Evolutionary conservation across 805 yeast species (phyloP).

Genomic region (Tetrapisispora pingtungensis): DNA sequence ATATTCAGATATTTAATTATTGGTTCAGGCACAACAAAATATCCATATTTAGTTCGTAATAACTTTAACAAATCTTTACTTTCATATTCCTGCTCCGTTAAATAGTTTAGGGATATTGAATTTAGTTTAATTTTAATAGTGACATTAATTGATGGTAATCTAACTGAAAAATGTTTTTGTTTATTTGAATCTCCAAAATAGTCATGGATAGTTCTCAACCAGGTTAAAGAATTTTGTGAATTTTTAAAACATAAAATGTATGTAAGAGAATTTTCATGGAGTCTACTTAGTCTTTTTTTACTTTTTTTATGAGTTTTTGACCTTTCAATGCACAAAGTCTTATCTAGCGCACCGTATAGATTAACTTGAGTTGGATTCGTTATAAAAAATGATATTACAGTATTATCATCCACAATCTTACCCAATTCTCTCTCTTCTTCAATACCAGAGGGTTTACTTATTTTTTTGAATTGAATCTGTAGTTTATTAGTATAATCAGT

Average conservation of each 20-base stretch:
- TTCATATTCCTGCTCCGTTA: slow-evolving; percentile 5
- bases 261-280: slow-evolving; percentile 17
- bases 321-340: slow-evolving; percentile 39
- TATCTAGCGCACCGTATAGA: slow-evolving; percentile 60
- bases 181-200: slow-evolving; percentile 37
- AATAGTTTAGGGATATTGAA: slow-evolving; percentile 4
- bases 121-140: slow-evolving; percentile 21
- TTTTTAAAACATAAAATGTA: slow-evolving; percentile 51
- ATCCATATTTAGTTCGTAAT: slow-evolving; percentile 13
- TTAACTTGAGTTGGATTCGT: slow-evolving; percentile 25
- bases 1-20: slow-evolving; percentile 17
- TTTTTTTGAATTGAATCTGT: background rate
- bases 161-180: slow-evolving; percentile 36
- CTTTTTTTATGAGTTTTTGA: slow-evolving; percentile 1
- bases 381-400: background rate
- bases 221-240: slow-evolving; percentile 43
- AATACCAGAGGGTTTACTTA: background rate
- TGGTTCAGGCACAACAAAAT: slow-evolving; percentile 17
- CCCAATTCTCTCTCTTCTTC: background rate
- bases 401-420: background rate
- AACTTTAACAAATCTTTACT: slow-evolving; percentile 12
- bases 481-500: slow-evolving; percentile 45
- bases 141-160: slow-evolving; percentile 34
- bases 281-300: background rate
- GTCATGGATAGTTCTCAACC: slow-evolving; percentile 52